Evolutionary conservation across 1,139 yeast species (phyloP), one percentile per base, ranked within the genome.

Genomic region (Entelexis paramagnoliae): DNA sequence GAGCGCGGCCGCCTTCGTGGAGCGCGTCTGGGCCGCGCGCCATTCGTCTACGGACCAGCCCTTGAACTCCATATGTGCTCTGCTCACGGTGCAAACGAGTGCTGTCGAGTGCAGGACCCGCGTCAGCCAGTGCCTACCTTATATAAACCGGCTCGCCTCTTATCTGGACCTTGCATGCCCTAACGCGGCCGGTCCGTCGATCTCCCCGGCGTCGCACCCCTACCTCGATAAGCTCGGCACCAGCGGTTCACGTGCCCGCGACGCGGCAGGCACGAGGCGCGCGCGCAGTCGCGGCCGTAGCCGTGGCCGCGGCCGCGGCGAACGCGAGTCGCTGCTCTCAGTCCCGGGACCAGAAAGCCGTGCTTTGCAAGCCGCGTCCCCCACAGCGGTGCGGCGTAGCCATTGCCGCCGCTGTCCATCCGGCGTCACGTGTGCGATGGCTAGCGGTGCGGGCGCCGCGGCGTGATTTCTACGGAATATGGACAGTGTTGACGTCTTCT

Each of bases 1-100:
- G 9, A 40, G 41, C 10, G 48, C 53, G n/a, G 30, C 24, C 11
- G 35, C 20, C 36, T 51, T 54, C 10, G 45, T 24, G 29, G 36
- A n/a, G 35, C 35, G 2, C 24, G 33, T 32, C 42, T 55, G 57
- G 36, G 48, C 50, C 3, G 19, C 34, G n/a, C 50, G 51, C 58
- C 58, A 55, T 19, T 54, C 50, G 29, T 53, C 54, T 10, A 54
- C 33, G 2, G 57, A 54, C 26, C 55, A 42, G 14, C 58, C 58
- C 29, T 42, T 30, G 46, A 30, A 42, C 29, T 42, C 46, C 46
- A 42, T 42, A 42, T 42, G 29, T 24, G 19, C n/a, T 40, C 16
- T 29, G 33, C 34, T n/a, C 10, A 11, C 32, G 24, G 20, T 14
- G 19, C 17, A 2, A n/a, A 14, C 43, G 5, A 8, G n/a, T 39